Evolutionary conservation across 2,329 filamentous ascomycete genomes (phyloP).

Genomic region (Chrysosporium queenslandicum): DNA sequence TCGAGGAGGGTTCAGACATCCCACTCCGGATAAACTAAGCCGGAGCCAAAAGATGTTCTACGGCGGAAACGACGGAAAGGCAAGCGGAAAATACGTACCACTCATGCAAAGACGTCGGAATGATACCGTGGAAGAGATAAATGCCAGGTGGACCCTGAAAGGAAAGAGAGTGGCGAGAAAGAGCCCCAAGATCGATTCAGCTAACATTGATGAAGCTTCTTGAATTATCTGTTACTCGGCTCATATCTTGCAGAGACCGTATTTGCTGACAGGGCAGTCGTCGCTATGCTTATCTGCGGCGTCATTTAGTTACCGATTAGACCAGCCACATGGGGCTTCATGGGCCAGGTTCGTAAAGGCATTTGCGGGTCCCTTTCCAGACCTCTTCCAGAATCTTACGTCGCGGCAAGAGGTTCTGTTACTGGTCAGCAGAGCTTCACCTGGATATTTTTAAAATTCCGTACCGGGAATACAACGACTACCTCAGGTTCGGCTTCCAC

Average conservation of each 20-base stretch:
- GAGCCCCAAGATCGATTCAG: constrained; percentile 11
- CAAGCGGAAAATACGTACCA: constrained; percentile 49
- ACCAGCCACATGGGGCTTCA: constrained; percentile 18
- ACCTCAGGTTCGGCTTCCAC: constrained; percentile 80
- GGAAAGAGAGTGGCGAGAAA: constrained; percentile 11
- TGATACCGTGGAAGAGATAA: constrained; percentile 52
- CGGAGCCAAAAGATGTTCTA: constrained; percentile 47
- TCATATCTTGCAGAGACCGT: background rate
- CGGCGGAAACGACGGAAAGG: constrained; percentile 45
- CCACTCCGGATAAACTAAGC: constrained; percentile 22
- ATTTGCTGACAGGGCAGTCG: background rate
- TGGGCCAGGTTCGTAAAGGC: constrained; percentile 61
- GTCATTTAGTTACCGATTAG: background rate
- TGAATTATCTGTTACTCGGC: constrained; percentile 9
- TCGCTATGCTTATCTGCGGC: background rate
- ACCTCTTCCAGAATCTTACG: constrained; percentile 71
- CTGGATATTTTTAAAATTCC: constrained; percentile 19
- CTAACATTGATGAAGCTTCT: background rate
- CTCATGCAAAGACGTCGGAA: constrained; percentile 47
- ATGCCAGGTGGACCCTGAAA: constrained; percentile 45
- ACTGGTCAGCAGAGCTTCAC: constrained; percentile 2
- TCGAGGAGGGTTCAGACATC: constrained; percentile 20
- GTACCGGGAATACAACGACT: constrained; percentile 84
- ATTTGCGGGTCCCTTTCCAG: constrained; percentile 75
- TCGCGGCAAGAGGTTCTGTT: constrained; percentile 57